phyloP scores from a whole-genome alignment of 2,329 filamentous ascomycete species.

The Fusarium irregulare region DNA sequence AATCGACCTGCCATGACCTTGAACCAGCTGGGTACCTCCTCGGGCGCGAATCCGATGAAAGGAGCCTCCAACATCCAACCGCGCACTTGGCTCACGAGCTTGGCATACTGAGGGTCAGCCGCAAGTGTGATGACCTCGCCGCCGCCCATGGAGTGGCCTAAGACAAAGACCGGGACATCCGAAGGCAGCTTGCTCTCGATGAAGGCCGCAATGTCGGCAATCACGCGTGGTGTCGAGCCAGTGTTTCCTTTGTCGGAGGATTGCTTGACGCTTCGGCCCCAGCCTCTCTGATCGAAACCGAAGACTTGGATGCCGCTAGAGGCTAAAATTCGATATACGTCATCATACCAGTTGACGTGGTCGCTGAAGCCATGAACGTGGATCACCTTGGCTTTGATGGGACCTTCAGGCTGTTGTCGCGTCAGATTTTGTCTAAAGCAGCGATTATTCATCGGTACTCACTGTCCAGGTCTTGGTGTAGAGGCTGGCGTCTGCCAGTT shows the following conservation, averaged over 20 bases:
- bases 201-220: conserved; percentile 83
- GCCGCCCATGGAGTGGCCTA: conserved; percentile 94
- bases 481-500: conserved; percentile 58
- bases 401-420: conserved; percentile 61
- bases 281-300: conserved; percentile 87
- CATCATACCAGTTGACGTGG: conserved; percentile 81
- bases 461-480: conserved; percentile 71
- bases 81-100: conserved; percentile 69
- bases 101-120: conserved; percentile 61
- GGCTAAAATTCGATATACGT: conserved; percentile 78
- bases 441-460: conserved; percentile 46
- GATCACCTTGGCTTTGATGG: conserved; percentile 76
- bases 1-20: conserved; percentile 75
- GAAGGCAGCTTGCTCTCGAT: conserved; percentile 68
- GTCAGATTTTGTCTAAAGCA: conserved; percentile 18
- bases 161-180: conserved; percentile 77
- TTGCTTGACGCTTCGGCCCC: conserved; percentile 78
- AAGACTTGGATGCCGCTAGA: conserved; percentile 78
- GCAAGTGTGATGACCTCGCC: conserved; percentile 76
- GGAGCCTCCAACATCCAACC: conserved; percentile 84
- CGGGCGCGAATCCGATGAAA: conserved; percentile 77
- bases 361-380: conserved; percentile 94
- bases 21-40: conserved; percentile 70
- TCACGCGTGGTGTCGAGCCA: conserved; percentile 77
- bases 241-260: conserved; percentile 75